phyloP scores from a whole-genome alignment of 371 early-diverging fungal species.

The Actinomortierella wolfii region DNA sequence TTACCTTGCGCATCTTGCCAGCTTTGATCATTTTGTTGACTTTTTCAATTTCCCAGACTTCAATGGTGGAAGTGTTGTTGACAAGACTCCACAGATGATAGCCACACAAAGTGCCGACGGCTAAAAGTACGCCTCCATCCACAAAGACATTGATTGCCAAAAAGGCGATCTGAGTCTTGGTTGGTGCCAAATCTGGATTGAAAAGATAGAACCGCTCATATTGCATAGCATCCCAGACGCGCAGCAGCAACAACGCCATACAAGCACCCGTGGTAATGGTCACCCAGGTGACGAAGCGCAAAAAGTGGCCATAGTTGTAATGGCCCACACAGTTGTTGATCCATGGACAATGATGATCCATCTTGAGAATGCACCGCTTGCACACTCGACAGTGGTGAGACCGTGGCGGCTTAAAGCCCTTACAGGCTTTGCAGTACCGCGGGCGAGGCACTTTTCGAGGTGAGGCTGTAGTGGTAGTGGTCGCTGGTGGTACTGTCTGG shows the following conservation, averaged over 20 bases:
- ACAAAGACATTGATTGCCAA: conserved; percentile 77
- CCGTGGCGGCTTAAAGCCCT: conserved; percentile 80
- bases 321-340: conserved; percentile 96
- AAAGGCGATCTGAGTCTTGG: conserved; percentile 62
- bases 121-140: conserved; percentile 68
- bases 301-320: conserved; percentile 85
- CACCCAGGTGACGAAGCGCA: conserved; percentile 83
- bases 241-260: conserved; percentile 46
- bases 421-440: conserved; percentile 79
- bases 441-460: conserved; percentile 44
- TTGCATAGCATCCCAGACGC: conserved; percentile 54
- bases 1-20: conserved; percentile 64
- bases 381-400: conserved; percentile 85
- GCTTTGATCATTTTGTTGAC: conserved; percentile 75
- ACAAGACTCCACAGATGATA: conserved; percentile 86
- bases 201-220: conserved; percentile 36
- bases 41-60: conserved; percentile 83
- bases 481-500: conserved; percentile 21
- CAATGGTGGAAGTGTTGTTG: conserved; percentile 96
- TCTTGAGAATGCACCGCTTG: conserved; percentile 82
- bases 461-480: background rate
- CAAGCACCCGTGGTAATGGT: conserved; percentile 60
- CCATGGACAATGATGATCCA: conserved; percentile 98
- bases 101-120: conserved; percentile 79
- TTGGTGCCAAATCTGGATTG: conserved; percentile 51